phyloP scores from a whole-genome alignment of 2,329 filamentous ascomycete species.

The Coniochaeta ligniaria region DNA sequence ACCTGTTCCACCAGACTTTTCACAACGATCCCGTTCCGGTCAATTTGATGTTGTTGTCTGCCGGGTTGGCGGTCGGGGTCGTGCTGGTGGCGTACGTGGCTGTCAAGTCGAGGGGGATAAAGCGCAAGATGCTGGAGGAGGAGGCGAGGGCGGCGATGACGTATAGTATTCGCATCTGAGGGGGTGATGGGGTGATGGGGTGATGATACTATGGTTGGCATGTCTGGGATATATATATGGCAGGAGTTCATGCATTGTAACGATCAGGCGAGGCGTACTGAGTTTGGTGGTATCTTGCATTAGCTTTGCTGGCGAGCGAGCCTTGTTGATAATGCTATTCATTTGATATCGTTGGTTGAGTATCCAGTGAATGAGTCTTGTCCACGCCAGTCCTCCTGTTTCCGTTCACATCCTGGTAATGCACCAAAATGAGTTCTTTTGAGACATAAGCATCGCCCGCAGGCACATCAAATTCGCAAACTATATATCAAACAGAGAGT shows the following conservation, averaged over 20 bases:
- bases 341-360: no score
- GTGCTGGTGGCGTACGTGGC: conserved; percentile 61
- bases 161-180: neutral
- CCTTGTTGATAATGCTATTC: neutral
- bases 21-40: conserved; percentile 67
- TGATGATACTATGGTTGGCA: neutral
- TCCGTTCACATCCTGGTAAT: no score
- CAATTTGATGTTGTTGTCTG: conserved; percentile 58
- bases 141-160: conserved; percentile 13
- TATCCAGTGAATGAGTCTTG: no score
- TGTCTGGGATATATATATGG: neutral
- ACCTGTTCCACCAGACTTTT: conserved; percentile 68
- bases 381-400: no score
- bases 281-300: neutral
- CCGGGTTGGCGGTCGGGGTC: conserved; percentile 58
- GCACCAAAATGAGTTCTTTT: neutral
- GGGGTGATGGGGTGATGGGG: neutral
- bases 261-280: neutral
- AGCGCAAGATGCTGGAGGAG: conserved; percentile 21
- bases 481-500: neutral
- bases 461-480: neutral
- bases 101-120: conserved; percentile 27
- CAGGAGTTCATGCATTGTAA: neutral
- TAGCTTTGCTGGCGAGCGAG: neutral
- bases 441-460: neutral